Conservation (phyloP, 768 basidiomycete genomes). For the Mycena olivaceomarginata region DNA sequence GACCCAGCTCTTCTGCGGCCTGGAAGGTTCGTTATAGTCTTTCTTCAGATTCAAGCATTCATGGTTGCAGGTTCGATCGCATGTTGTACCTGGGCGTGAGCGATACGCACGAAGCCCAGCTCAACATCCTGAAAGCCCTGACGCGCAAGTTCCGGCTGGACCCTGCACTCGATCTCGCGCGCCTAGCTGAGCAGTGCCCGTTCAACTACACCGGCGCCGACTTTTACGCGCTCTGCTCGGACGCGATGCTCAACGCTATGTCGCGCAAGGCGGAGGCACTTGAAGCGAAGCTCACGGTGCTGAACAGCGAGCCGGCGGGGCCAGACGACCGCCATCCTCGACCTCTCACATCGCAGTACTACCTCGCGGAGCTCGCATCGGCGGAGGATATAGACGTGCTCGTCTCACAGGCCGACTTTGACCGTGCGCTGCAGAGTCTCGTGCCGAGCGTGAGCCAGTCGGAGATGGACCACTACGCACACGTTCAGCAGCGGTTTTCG, state of each 20-base stretch:
- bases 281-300: slow-evolving; percentile 77
- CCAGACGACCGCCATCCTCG: slow-evolving; percentile 68
- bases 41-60: not conserved
- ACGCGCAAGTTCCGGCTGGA: slow-evolving; percentile 94
- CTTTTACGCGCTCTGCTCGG: slow-evolving; percentile 97
- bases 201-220: slow-evolving; percentile 99
- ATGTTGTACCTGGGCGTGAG: slow-evolving; percentile 97
- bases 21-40: slow-evolving; percentile 74
- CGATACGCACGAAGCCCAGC: slow-evolving; percentile 89
- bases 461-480: slow-evolving; percentile 91
- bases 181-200: slow-evolving; percentile 84
- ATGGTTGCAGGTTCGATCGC: slow-evolving; percentile 88
- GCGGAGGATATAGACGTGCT: slow-evolving; percentile 82
- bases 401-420: slow-evolving; percentile 88
- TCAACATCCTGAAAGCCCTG: slow-evolving; percentile 91
- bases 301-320: slow-evolving; percentile 68
- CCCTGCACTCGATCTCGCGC: slow-evolving; percentile 75
- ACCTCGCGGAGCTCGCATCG: slow-evolving; percentile 88
- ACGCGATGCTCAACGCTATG: slow-evolving; percentile 97
- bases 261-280: slow-evolving; percentile 88
- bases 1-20: slow-evolving; percentile 94
- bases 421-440: slow-evolving; percentile 79
- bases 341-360: slow-evolving; percentile 92
- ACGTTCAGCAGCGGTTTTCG: slow-evolving; percentile 83
- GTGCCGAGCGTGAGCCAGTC: slow-evolving; percentile 89